phyloP scores from a whole-genome alignment of 768 basidiomycete species.

The Leccinum uliginosum region DNA sequence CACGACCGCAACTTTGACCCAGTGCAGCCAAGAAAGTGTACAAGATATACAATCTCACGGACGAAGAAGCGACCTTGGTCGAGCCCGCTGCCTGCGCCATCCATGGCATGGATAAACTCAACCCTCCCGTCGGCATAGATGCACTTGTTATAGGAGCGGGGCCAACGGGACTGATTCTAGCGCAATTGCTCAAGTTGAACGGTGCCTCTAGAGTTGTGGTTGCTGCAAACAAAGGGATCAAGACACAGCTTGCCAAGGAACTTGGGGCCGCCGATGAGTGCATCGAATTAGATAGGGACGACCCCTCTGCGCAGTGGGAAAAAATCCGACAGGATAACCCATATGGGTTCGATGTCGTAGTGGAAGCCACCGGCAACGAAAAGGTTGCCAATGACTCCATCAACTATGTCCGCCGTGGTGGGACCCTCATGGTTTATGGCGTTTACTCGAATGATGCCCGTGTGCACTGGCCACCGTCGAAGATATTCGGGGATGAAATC shows the following conservation, averaged over 20 bases:
- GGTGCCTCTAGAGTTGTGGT: slow-evolving; percentile 76
- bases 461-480: slow-evolving; percentile 83
- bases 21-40: slow-evolving; percentile 71
- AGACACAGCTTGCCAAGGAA: slow-evolving; percentile 76
- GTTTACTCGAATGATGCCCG: slow-evolving; percentile 79
- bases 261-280: slow-evolving; percentile 78
- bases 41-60: slow-evolving; percentile 78
- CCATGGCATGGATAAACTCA: slow-evolving; percentile 82
- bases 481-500: slow-evolving; percentile 75
- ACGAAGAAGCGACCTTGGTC: slow-evolving; percentile 79
- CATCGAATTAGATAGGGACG: slow-evolving; percentile 69
- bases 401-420: slow-evolving; percentile 77
- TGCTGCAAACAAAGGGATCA: slow-evolving; percentile 82
- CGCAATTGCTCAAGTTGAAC: slow-evolving; percentile 81
- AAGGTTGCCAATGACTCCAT: slow-evolving; percentile 81
- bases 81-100: slow-evolving; percentile 87
- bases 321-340: slow-evolving; percentile 71
- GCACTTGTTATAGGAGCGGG: slow-evolving; percentile 82
- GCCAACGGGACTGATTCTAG: slow-evolving; percentile 80
- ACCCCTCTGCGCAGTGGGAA: slow-evolving; percentile 71
- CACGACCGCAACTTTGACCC: neutral
- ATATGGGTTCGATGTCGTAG: slow-evolving; percentile 82
- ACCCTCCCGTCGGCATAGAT: slow-evolving; percentile 72
- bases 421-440: slow-evolving; percentile 80
- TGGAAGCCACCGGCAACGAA: slow-evolving; percentile 79